Evolutionary conservation across 2,329 filamentous ascomycete species (phyloP).

Genomic region (Colletotrichum echinochloae): DNA sequence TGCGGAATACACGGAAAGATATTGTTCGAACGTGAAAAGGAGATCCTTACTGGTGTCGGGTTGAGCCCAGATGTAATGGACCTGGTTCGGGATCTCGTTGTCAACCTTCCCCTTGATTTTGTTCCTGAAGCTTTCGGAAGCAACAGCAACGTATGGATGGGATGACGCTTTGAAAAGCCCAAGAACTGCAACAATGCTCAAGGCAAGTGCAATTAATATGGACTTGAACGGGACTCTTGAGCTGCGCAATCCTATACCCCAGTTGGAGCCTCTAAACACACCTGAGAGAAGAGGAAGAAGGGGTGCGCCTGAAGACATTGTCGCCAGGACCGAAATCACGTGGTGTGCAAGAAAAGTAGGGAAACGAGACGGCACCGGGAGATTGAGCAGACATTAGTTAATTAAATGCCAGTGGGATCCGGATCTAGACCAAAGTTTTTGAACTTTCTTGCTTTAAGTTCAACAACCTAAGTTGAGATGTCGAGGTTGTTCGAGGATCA

Average conservation of each 20-base stretch:
- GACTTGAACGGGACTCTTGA: neutral
- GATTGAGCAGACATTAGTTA: neutral
- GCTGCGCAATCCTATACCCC: neutral
- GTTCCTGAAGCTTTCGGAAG: neutral
- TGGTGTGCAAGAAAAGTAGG: neutral
- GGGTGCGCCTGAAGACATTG: neutral
- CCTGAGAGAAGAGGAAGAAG: neutral
- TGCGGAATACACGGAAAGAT: constrained; percentile 44
- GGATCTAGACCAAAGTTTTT: neutral
- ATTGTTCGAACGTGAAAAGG: constrained; percentile 44
- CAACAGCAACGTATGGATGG: neutral
- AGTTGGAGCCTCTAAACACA: neutral
- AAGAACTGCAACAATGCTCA: neutral
- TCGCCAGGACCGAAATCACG: neutral
- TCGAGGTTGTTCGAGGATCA: neutral
- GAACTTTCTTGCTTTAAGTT: no score
- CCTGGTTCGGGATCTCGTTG: constrained; percentile 44
- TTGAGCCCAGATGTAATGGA: constrained; percentile 45
- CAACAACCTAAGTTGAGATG: neutral
- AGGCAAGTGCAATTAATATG: no score
- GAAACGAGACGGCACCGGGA: no score
- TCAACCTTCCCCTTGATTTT: neutral
- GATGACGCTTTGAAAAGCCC: neutral
- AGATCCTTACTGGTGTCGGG: constrained; percentile 41
- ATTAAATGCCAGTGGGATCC: neutral